Evolutionary conservation across 176 grass and related monocot species (phyloP), one percentile per base, ranked within the genome.

Genomic region (Leersia perrieri): DNA sequence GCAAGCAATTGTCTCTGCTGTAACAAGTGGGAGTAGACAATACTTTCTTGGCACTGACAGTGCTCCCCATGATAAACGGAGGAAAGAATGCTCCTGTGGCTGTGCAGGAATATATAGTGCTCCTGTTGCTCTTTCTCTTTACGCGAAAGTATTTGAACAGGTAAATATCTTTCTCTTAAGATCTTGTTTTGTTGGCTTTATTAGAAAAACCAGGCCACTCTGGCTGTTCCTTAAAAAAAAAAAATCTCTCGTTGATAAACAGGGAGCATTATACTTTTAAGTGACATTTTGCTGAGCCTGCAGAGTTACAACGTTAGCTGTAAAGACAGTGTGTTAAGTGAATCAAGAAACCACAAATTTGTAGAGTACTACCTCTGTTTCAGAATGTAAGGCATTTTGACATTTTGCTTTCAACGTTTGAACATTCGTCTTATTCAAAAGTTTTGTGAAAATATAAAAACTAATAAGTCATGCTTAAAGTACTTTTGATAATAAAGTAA

Each of bases 41-140:
- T 99, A 95, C 70, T 95, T 99, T 84, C 88, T 99, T 65, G 92
- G 92, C 31, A 99, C 96, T 0, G 96, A 99, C 71, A 95, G 92
- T 64, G 96, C 92, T 60, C 90, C 96, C 31, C 94, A 94, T 76
- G 94, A 97, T 76, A 94, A 87, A 84, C 45, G 55, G 78, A 88
- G 80, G 41, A 97, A 97, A 87, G 96, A 93, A 71, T 89, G 92
- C 83, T 86, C 92, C n/a, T 98, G 92, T 76, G 92, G 92, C 73
- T 98, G 96, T 84, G 96, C 96, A 16, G 96, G 96, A 78, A 93
- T 98, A 87, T 98, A 85, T 61, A 98, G 84, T 12, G 92, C 96
- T 27, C 90, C 96, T 74, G 74, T 98, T 33, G 92, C 92, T 66
- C 49, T 98, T 33, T 91, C 96, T 73, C 96, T 98, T 81, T 98